Evolutionary conservation across 306 rosid species (phyloP).

Genomic region (Begonia masoniana): DNA sequence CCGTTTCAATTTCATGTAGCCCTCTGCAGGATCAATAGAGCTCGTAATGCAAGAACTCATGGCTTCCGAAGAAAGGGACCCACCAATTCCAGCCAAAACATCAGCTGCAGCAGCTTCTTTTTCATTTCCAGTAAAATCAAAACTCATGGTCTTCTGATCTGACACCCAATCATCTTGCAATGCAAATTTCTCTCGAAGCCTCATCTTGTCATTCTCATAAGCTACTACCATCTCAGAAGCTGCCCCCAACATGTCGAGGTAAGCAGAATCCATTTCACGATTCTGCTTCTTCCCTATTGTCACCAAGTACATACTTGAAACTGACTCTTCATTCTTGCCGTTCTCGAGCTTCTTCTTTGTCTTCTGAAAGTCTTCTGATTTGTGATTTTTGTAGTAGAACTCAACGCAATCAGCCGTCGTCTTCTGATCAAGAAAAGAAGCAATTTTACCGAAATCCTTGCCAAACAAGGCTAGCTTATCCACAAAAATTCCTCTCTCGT

Average conservation of each 20-base stretch:
- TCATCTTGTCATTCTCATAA: constrained; percentile 28
- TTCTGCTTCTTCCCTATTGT: constrained; percentile 67
- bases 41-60: constrained; percentile 73
- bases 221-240: constrained; percentile 69
- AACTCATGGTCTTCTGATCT: constrained; percentile 29
- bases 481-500: constrained; percentile 52
- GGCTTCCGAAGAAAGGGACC: constrained; percentile 76
- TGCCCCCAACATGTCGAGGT: constrained; percentile 77
- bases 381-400: constrained; percentile 90
- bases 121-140: constrained; percentile 49
- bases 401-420: constrained; percentile 95
- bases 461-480: constrained; percentile 56
- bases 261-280: constrained; percentile 49
- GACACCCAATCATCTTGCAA: constrained; percentile 19
- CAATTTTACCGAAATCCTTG: constrained; percentile 71
- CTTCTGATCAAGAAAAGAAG: constrained; percentile 78
- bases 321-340: constrained; percentile 42
- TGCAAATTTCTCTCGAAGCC: constrained; percentile 29
- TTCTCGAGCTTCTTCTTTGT: constrained; percentile 41
- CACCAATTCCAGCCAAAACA: constrained; percentile 75
- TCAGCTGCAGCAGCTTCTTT: constrained; percentile 83
- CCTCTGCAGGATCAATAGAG: constrained; percentile 11
- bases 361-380: constrained; percentile 63
- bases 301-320: constrained; percentile 34
- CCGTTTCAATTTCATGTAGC: too few relatives aligned